Evolutionary conservation across 2,329 filamentous ascomycete genomes (phyloP).

Genomic region (Fusarium sp.): DNA sequence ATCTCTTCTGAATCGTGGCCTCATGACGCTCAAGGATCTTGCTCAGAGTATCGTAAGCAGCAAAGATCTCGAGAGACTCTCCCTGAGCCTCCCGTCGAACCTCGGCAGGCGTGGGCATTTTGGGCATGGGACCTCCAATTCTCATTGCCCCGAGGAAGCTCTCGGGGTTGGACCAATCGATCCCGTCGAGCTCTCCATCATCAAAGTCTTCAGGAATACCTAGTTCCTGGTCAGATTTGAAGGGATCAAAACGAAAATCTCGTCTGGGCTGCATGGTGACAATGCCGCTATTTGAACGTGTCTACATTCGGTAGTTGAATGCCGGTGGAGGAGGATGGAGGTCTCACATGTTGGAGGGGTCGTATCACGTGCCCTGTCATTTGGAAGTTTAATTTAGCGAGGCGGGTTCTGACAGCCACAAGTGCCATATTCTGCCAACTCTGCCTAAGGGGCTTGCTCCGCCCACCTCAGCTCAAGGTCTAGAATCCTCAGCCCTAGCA

Average conservation of each 20-base stretch:
- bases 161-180: not conserved
- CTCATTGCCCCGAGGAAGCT: not conserved
- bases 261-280: not conserved
- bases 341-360: not conserved
- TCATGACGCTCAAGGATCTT: slow-evolving; percentile 60
- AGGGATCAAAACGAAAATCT: not conserved
- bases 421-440: not conserved
- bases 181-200: not conserved
- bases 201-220: not conserved
- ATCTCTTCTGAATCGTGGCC: slow-evolving; percentile 59
- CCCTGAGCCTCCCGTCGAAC: slow-evolving; percentile 21
- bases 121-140: not conserved
- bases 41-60: slow-evolving; percentile 47
- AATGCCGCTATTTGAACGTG: not conserved
- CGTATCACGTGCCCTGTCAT: not conserved
- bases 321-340: not conserved
- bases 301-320: not conserved
- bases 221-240: not conserved
- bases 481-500: slow-evolving; percentile 1
- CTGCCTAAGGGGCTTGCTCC: not conserved
- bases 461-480: not conserved
- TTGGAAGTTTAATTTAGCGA: not conserved
- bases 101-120: slow-evolving; percentile 3
- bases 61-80: slow-evolving; percentile 45
- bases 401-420: not conserved